Conservation (phyloP, 2,329 filamentous ascomycete genomes). For the Rutstroemia sp. region DNA sequence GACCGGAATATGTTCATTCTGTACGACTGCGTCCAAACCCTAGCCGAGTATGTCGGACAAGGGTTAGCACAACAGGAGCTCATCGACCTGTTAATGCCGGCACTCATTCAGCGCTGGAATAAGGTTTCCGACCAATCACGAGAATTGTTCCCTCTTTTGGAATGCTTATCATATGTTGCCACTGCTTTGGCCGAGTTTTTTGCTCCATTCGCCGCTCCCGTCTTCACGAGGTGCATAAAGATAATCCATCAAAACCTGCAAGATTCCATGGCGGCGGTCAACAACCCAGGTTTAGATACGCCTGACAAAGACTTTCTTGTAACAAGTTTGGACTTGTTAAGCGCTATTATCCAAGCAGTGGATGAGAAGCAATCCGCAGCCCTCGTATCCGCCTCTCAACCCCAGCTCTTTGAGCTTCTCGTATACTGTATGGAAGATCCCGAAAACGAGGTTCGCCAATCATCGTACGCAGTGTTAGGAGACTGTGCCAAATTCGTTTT, state of each 20-base stretch:
- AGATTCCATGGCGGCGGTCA: constrained; percentile 62
- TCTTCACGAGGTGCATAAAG: constrained; percentile 81
- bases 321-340: constrained; percentile 87
- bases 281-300: constrained; percentile 60
- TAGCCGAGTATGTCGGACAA: constrained; percentile 84
- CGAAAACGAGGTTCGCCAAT: constrained; percentile 90
- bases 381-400: constrained; percentile 68
- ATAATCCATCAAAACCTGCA: constrained; percentile 91
- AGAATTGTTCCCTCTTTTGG: constrained; percentile 90
- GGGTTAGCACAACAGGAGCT: constrained; percentile 73
- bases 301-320: constrained; percentile 97
- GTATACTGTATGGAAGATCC: constrained; percentile 87
- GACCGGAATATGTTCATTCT: constrained; percentile 98
- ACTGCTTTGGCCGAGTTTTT: constrained; percentile 78
- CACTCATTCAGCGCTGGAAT: constrained; percentile 81
- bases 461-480: constrained; percentile 87
- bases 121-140: constrained; percentile 81
- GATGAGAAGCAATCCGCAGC: constrained; percentile 65
- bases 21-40: constrained; percentile 95
- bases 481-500: constrained; percentile 94
- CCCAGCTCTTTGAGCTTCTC: constrained; percentile 83
- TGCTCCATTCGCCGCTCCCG: constrained; percentile 73
- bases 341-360: constrained; percentile 86
- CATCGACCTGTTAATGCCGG: constrained; percentile 85
- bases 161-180: constrained; percentile 91